Percentiles rank a stretch among this genome's conserved stretches.
Conservation (phyloP, 164 flowering plant species). For the Houttuynia cordata region DNA sequence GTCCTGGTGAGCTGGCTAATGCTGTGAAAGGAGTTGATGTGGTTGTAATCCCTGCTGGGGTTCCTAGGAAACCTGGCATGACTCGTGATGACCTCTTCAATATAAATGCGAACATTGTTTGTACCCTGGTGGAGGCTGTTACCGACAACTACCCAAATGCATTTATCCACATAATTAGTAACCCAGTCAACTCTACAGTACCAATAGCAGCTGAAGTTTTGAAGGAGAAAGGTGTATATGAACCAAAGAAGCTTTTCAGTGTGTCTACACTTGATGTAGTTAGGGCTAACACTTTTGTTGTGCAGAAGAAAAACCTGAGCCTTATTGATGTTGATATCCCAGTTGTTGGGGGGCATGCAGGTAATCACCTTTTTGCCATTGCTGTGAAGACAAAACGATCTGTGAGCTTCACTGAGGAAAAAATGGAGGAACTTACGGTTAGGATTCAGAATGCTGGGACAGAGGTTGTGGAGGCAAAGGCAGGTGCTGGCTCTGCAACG, state of each 20-base stretch:
- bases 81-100: slow-evolving; percentile 30
- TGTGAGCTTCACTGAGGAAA: slow-evolving; percentile 4
- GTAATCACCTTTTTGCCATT: slow-evolving; percentile 5
- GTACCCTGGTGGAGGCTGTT: slow-evolving; percentile 8
- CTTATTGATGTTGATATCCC: slow-evolving; percentile 8
- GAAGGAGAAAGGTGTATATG: slow-evolving; percentile 8
- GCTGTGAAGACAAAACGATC: slow-evolving; percentile 3
- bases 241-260: slow-evolving; percentile 4
- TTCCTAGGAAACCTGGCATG: slow-evolving; percentile 28
- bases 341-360: slow-evolving; percentile 8
- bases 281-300: slow-evolving; percentile 1
- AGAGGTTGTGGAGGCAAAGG: slow-evolving; percentile 7
- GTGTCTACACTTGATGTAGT: no score
- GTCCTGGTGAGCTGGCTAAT: slow-evolving; percentile 9
- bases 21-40: slow-evolving; percentile 10
- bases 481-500: slow-evolving; percentile 5
- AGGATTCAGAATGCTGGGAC: slow-evolving; percentile 7
- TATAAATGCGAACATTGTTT: slow-evolving; percentile 6
- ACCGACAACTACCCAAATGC: slow-evolving; percentile 11
- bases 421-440: slow-evolving; percentile 1
- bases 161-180: slow-evolving; percentile 7
- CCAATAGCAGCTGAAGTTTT: slow-evolving; percentile 7
- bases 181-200: background rate
- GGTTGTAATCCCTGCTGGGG: slow-evolving; percentile 13
- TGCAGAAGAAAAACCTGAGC: slow-evolving; percentile 4